phyloP scores from a whole-genome alignment of 805 yeast genomes.

The Torulaspora maleeae region DNA sequence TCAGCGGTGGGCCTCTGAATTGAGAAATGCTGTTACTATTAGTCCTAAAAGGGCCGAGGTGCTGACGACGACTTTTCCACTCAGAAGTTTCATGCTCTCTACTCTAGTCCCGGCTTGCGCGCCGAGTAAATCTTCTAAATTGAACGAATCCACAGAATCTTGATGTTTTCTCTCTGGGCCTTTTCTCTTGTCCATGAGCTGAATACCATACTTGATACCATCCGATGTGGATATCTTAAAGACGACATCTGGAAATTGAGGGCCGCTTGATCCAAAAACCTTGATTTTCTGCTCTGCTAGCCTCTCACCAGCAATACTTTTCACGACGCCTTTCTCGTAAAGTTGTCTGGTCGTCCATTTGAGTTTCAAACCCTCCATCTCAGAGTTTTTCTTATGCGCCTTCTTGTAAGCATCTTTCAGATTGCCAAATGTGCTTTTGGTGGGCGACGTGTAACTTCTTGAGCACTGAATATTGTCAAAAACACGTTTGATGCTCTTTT shows the following conservation, averaged over 20 bases:
- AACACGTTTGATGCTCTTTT: conserved; percentile 47
- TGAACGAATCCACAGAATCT: conserved; percentile 44
- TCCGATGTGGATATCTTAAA: conserved; percentile 71
- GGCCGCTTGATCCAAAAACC: conserved; percentile 39
- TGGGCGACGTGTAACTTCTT: conserved; percentile 28
- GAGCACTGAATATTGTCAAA: conserved; percentile 46
- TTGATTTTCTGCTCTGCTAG: conserved; percentile 37
- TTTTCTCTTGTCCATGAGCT: conserved; percentile 41
- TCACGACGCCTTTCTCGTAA: conserved; percentile 63
- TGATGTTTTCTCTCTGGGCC: conserved; percentile 21
- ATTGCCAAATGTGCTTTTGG: conserved; percentile 33
- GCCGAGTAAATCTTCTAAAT: conserved; percentile 66
- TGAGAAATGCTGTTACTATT: conserved; percentile 61
- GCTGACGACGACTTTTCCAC: conserved; percentile 63
- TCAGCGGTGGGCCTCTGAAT: neutral
- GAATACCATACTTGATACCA: conserved; percentile 64
- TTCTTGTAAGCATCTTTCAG: conserved; percentile 40
- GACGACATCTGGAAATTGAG: conserved; percentile 60
- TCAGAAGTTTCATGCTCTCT: conserved; percentile 51
- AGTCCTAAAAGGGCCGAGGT: conserved; percentile 64
- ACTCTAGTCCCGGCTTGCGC: conserved; percentile 66
- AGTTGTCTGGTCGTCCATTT: conserved; percentile 72
- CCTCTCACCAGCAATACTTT: conserved; percentile 53
- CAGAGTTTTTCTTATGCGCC: conserved; percentile 29
- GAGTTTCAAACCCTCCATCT: conserved; percentile 50